Evolutionary conservation across 164 flowering plant species (phyloP).

Genomic region (Houttuynia cordata): DNA sequence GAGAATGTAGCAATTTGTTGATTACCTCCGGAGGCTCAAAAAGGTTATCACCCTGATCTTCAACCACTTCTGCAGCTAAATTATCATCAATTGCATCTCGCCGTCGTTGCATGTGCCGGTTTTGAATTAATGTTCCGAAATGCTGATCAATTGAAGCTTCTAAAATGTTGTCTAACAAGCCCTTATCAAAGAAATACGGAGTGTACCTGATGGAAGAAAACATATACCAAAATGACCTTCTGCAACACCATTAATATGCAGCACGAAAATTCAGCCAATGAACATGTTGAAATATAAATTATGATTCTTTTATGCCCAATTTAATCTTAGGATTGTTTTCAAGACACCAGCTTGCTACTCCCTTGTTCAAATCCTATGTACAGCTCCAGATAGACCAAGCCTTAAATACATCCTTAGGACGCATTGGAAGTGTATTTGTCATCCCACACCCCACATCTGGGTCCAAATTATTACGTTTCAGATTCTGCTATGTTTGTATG

Average conservation of each 20-base stretch:
- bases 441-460: too few relatives aligned
- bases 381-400: too few relatives aligned
- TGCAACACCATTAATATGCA: neutral
- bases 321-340: too few relatives aligned
- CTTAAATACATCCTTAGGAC: too few relatives aligned
- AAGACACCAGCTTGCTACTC: too few relatives aligned
- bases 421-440: too few relatives aligned
- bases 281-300: too few relatives aligned
- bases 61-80: slow-evolving; percentile 53
- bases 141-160: slow-evolving; percentile 94
- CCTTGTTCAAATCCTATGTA: too few relatives aligned
- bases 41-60: slow-evolving; percentile 57
- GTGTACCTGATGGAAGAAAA: slow-evolving; percentile 57
- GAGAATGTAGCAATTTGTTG: neutral
- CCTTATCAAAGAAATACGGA: slow-evolving; percentile 91
- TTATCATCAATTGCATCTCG: slow-evolving; percentile 70
- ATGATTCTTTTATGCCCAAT: too few relatives aligned
- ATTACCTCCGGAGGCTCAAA: slow-evolving; percentile 91
- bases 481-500: too few relatives aligned
- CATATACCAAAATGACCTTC: neutral
- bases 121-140: slow-evolving; percentile 70
- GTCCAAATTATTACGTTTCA: too few relatives aligned
- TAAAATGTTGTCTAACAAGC: slow-evolving; percentile 76
- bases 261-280: neutral
- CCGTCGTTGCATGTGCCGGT: slow-evolving; percentile 62